Evolutionary conservation across 148 eudicot genomes (phyloP), one percentile per base, ranked within the genome.

Genomic region (Vaccinium vitisidaea): DNA sequence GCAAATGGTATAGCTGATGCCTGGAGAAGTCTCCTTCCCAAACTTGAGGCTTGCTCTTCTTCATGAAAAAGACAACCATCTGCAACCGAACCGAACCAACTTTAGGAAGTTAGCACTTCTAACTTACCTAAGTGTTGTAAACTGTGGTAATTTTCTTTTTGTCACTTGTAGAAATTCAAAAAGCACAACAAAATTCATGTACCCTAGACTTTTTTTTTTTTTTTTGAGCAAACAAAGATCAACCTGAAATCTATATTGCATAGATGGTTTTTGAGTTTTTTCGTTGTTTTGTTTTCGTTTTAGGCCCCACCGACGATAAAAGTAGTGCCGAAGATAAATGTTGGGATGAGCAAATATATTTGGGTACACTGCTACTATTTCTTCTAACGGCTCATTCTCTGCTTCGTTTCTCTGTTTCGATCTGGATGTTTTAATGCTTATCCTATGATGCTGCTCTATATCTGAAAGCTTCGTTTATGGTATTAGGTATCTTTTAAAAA

Each of bases 11-110:
- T 97, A 25, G 99, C 98, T 27, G 95, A 90, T 50, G 99, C 94
- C 5, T 97, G 99, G 99, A 88, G 95, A 87, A 92, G 92, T 85
- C 95, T 97, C 85, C 93, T 97, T 88, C 99, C 99, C 54, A 95
- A 92, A 88, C 95, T 97, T 43, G 98, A 97, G 83, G 91, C 98
- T 70, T 91, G 95, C 89, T 94, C 98, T 53, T 85, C 94, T 82
- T 84, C 90, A 4, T 90, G 74, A 69, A 69, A 86, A 88, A 50
- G 5, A 23, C 19, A 84, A 21, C 18, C 19, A 43, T 5, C 50
- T 30, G 21, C 18, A 25, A 46, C 23, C 1, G 15, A 19, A 52
- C 12, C 27, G 1, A 50, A 70, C 32, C 65, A 53, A 63, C 18
- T 67, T 82, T 53, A 18, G 18, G 46, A 13, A 52, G 43, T 25